phyloP scores from a whole-genome alignment of 2,329 filamentous ascomycete species.

The Chrysoporthe deuterocubensis region DNA sequence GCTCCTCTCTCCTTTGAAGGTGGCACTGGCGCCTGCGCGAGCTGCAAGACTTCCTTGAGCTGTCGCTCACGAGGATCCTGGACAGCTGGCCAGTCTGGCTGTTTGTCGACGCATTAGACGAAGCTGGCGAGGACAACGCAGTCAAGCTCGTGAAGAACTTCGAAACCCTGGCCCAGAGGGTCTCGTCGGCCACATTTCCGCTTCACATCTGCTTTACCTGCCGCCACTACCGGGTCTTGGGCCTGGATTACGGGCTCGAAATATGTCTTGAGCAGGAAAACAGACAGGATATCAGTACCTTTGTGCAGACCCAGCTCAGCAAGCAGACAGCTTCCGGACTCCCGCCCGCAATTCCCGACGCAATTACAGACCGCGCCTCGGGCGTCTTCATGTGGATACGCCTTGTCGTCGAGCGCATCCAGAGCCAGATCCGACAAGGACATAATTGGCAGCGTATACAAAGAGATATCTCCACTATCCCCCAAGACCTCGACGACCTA shows the following conservation, averaged over 20 bases:
- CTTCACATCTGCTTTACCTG: constrained; percentile 40
- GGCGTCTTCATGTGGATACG: constrained; percentile 44
- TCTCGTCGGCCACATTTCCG: constrained; percentile 15
- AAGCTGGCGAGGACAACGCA: constrained; percentile 36
- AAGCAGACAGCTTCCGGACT: constrained; percentile 6
- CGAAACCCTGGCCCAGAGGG: constrained; percentile 31
- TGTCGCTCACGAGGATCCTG: constrained; percentile 32
- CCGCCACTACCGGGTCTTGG: constrained; percentile 39
- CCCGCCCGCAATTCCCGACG: constrained; percentile 13
- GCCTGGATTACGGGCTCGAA: constrained; percentile 29
- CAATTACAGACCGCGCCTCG: constrained; percentile 33
- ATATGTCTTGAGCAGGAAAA: constrained; percentile 41
- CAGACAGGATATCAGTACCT: constrained; percentile 36
- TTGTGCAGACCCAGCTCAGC: constrained; percentile 33
- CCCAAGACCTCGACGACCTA: constrained; percentile 33
- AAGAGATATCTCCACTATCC: constrained; percentile 21
- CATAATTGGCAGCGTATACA: neutral
- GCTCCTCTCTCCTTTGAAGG: neutral
- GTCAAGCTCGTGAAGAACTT: constrained; percentile 31
- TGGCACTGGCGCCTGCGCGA: constrained; percentile 37
- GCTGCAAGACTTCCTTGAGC: constrained; percentile 32
- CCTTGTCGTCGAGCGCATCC: constrained; percentile 33
- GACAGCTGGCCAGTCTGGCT: constrained; percentile 32
- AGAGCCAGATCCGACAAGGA: constrained; percentile 24
- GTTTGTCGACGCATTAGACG: constrained; percentile 43